Conservation (phyloP, 2,329 filamentous ascomycete species). For the Alternaria sp. region DNA sequence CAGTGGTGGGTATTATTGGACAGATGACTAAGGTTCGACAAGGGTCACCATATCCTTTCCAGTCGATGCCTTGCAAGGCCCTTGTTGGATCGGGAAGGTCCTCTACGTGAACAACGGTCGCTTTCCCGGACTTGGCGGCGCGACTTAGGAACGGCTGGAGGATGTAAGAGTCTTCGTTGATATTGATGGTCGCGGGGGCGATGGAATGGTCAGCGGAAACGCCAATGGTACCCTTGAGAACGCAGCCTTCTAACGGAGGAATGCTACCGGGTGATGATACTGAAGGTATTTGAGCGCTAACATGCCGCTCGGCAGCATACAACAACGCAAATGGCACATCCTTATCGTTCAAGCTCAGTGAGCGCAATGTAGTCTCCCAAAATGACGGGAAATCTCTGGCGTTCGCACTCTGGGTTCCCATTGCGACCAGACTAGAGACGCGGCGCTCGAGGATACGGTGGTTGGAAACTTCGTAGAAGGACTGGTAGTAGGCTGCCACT, state of each 20-base stretch:
- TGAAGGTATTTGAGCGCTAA: conserved; percentile 18
- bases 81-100: conserved; percentile 35
- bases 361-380: conserved; percentile 71
- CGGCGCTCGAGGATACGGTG: conserved; percentile 38
- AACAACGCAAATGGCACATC: conserved; percentile 37
- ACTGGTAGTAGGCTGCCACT: conserved; percentile 76
- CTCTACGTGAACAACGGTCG: conserved; percentile 36
- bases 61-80: conserved; percentile 36
- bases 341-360: conserved; percentile 72
- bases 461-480: conserved; percentile 76
- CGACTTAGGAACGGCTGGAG: conserved; percentile 35
- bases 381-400: conserved; percentile 73
- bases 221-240: conserved; percentile 36
- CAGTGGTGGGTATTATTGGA: conserved; percentile 46
- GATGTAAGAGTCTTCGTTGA: conserved; percentile 24
- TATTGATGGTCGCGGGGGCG: conserved; percentile 34
- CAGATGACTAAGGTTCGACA: conserved; percentile 44
- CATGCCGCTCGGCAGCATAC: conserved; percentile 27
- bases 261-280: conserved; percentile 24
- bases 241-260: conserved; percentile 18
- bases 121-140: conserved; percentile 34
- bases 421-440: conserved; percentile 61
- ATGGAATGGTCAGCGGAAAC: conserved; percentile 30
- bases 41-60: conserved; percentile 45
- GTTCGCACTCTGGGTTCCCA: conserved; percentile 73